Percentiles rank a stretch among this genome's conserved stretches.
Evolutionary conservation across 2,329 filamentous ascomycete species (phyloP).

Genomic region (Fusarium staphyleae): DNA sequence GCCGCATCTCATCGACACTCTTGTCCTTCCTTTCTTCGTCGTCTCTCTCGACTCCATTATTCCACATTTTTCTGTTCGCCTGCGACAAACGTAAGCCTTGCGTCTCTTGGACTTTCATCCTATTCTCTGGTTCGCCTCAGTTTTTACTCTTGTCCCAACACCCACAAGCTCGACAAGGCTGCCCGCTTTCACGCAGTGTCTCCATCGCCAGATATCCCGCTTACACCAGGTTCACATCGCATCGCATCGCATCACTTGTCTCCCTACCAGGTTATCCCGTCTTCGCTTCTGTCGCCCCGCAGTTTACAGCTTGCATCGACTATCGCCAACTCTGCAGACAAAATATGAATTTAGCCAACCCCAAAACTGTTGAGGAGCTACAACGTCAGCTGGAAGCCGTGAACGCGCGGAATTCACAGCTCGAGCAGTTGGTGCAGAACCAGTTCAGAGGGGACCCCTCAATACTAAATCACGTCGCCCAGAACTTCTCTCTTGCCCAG

Average conservation of each 20-base stretch:
- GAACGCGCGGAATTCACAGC: constrained; percentile 33
- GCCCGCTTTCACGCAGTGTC: constrained; percentile 15
- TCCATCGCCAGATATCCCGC: constrained; percentile 19
- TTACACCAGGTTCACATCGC: constrained; percentile 21
- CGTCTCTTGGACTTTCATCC: constrained; percentile 7
- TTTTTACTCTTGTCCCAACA: constrained; percentile 14
- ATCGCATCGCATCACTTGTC: constrained; percentile 11
- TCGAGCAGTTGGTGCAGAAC: constrained; percentile 35
- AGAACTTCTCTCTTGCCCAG: constrained; percentile 25
- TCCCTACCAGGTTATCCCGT: constrained; percentile 17
- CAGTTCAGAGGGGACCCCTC: constrained; percentile 30
- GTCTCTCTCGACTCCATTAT: constrained; percentile 36
- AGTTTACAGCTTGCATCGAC: constrained; percentile 1
- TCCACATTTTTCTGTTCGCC: constrained; percentile 32
- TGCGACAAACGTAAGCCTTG: constrained; percentile 21
- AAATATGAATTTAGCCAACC: constrained; percentile 40
- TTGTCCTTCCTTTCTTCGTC: constrained; percentile 30
- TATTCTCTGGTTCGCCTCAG: constrained; percentile 22
- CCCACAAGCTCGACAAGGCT: constrained; percentile 21
- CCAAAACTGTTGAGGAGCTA: constrained; percentile 36
- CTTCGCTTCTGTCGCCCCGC: constrained; percentile 14
- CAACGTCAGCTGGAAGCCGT: constrained; percentile 38
- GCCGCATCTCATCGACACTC: constrained; percentile 30
- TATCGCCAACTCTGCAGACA: constrained; percentile 13
- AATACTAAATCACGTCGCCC: constrained; percentile 27